Evolutionary conservation across 2,329 filamentous ascomycete species (phyloP).

Genomic region (Epichloe elymi): DNA sequence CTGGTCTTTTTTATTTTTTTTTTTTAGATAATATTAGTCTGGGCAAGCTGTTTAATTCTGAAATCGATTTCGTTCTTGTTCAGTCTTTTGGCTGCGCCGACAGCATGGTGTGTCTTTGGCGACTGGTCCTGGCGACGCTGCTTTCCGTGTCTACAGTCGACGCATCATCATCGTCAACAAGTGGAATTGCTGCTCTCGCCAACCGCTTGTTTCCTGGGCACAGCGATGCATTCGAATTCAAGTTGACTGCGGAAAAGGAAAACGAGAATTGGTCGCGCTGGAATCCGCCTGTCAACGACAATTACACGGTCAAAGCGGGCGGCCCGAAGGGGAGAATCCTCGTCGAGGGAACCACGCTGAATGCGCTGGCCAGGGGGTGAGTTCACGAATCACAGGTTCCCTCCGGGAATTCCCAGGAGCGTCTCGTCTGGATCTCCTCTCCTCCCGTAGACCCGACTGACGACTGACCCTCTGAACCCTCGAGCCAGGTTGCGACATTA

Average conservation of each 20-base stretch:
- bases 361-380: constrained; percentile 12
- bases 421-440: neutral
- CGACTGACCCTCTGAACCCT: neutral
- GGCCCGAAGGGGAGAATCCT: constrained; percentile 7
- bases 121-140: neutral
- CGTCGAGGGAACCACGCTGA: constrained; percentile 10
- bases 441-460: neutral
- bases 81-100: neutral
- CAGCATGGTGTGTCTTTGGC: neutral
- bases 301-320: constrained; percentile 8
- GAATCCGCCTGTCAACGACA: constrained; percentile 10
- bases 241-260: constrained; percentile 3
- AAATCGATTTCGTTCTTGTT: neutral
- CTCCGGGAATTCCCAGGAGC: no score
- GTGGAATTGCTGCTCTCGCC: constrained; percentile 9
- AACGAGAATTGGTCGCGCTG: constrained; percentile 10
- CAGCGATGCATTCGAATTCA: constrained; percentile 8
- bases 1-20: no score
- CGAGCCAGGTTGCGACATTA: constrained; percentile 9
- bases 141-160: neutral
- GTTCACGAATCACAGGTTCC: neutral
- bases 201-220: constrained; percentile 8
- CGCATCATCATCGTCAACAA: constrained; percentile 1
- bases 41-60: neutral
- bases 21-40: no score